Evolutionary conservation across 306 rosid species (phyloP).

Genomic region (Cyclanthera cordifolia): DNA sequence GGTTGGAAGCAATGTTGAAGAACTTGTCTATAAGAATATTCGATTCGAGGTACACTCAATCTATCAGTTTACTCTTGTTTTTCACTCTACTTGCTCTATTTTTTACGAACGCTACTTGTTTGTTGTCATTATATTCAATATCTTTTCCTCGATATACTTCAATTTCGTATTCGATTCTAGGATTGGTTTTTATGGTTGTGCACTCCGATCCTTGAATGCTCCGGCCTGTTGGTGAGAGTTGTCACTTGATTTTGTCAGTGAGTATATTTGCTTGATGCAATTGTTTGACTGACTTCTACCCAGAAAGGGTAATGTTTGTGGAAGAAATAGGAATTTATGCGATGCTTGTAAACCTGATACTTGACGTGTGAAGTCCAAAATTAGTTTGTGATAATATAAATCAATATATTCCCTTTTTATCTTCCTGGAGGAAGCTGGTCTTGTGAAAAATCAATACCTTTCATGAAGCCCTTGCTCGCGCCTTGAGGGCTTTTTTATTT

Average conservation of each 20-base stretch:
- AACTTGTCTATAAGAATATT: constrained; percentile 89
- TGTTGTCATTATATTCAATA: neutral
- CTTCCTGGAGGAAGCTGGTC: neutral
- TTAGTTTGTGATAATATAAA: neutral
- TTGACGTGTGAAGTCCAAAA: neutral
- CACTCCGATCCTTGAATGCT: too few species aligned
- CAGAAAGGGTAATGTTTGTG: neutral
- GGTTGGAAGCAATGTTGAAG: constrained; percentile 96
- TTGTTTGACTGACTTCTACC: neutral
- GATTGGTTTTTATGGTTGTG: neutral
- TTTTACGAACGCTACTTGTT: neutral
- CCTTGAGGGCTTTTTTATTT: too few species aligned
- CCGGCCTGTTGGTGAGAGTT: neutral
- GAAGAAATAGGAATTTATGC: neutral
- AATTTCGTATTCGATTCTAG: neutral
- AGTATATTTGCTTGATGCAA: neutral
- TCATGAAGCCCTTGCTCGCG: too few species aligned
- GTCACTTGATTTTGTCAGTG: neutral
- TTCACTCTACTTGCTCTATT: neutral
- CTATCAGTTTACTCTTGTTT: neutral
- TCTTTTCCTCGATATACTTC: neutral
- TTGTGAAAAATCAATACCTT: too few species aligned
- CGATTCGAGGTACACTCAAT: constrained; percentile 61
- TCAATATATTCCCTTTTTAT: neutral
- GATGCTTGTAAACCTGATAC: neutral